Base-by-base conservation (phyloP, 2,329 filamentous ascomycete genomes). In the Penicillium sclerotiorum region DNA sequence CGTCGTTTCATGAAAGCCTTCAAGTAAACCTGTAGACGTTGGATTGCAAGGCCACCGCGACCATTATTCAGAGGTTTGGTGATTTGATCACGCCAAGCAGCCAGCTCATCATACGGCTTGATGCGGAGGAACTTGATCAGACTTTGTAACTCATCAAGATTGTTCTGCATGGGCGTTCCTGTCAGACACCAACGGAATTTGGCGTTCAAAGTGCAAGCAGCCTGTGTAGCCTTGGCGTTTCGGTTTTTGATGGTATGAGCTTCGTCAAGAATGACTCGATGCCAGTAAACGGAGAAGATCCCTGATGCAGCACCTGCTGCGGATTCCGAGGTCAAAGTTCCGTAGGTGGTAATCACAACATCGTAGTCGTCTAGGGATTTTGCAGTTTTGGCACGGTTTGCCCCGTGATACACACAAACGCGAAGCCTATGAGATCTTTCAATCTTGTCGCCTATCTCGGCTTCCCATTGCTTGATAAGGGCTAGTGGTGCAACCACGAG, bases 171-270 rank as follows among this genome's bases (percentile, higher is more conserved):
- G 0, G 94, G 94, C 1, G 94, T 99, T 45, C 94, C 94, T 0
- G 92, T 96, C 54, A 99, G 75, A 66, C 94, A 97, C 94, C 94
- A 99, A 53, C 94, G 82, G 64, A 96, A 97, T 68, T 94, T 88
- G 17, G 90, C 86, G 23, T 87, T 80, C 25, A 99, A 74, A 1
- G 89, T 89, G 66, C 87, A 99, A 58, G 89, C 94, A 1, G 94
- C 92, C 68, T 96, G 91, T 1, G 93, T 96, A 33, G 90, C 87
- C 73, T 99, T 99, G 18, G 94, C 91, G 59, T 95, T 96, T 56
- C 93, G 87, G 67, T 99, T 99, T 76, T 99, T 99, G 80, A 99
- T 96, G 1, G 89, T 95, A 70, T 99, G 94, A 1, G 94, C 94
- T 75, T 99, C 94, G 57, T 99, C 94, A 2, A 99, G 80, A 57